These are phyloP conservation scores for Collybia mongolica DNA, from an alignment of 768 basidiomycete genomes.

Conservation along the genomic window DNA sequence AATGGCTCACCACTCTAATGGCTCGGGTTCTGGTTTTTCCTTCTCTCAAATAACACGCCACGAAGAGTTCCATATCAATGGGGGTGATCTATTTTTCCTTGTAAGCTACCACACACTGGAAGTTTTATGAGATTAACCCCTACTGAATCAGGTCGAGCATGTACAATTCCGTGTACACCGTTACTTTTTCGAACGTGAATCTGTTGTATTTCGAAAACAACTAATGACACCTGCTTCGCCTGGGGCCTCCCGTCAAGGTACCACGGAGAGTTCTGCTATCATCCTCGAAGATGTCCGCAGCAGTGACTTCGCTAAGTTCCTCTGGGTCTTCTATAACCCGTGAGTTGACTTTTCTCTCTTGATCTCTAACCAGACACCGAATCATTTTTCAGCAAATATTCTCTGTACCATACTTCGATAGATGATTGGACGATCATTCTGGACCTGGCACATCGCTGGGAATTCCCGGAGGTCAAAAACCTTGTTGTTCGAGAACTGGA, in stretches of 20 bases:
- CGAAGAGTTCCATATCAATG: constrained; percentile 44
- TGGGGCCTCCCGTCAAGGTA: constrained; percentile 30
- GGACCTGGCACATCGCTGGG: constrained; percentile 55
- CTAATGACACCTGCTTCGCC: constrained; percentile 29
- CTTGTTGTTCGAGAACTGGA: constrained; percentile 63
- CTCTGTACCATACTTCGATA: constrained; percentile 48
- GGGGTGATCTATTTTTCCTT: constrained; percentile 50
- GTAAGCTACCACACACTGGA: constrained; percentile 38
- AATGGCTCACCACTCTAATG: constrained; percentile 15
- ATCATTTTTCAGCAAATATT: constrained; percentile 45
- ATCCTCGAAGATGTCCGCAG: constrained; percentile 38
- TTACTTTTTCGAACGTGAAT: constrained; percentile 54
- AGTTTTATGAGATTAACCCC: constrained; percentile 25
- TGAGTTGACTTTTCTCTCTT: constrained; percentile 23
- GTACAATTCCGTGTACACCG: constrained; percentile 52
- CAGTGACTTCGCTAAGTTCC: constrained; percentile 40
- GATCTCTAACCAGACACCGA: background rate
- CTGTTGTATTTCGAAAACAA: constrained; percentile 39
- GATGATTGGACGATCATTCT: constrained; percentile 60
- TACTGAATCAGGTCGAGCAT: constrained; percentile 46
- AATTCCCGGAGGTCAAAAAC: constrained; percentile 52
- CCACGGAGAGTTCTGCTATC: constrained; percentile 39
- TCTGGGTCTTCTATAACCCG: constrained; percentile 61
- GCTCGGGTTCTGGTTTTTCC: constrained; percentile 17
- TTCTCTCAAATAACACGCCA: constrained; percentile 21